phyloP scores from a whole-genome alignment of 306 rosid species.

The Arachis hypogaea region DNA sequence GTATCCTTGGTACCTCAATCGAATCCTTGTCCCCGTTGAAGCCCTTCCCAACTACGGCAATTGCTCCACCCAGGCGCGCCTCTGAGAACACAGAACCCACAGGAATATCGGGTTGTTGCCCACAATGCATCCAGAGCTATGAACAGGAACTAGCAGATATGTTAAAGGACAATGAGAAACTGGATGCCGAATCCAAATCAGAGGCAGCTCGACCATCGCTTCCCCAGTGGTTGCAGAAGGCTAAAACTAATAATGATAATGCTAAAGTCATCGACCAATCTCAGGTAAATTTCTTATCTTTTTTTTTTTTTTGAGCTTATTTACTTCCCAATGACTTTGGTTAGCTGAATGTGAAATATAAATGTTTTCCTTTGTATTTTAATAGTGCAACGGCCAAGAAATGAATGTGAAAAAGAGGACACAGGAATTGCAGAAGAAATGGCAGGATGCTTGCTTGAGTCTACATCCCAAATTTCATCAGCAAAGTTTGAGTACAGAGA shows the following conservation, averaged over 20 bases:
- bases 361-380: constrained; percentile 34
- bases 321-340: background rate
- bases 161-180: constrained; percentile 62
- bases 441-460: constrained; percentile 72
- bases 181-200: constrained; percentile 54
- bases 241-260: constrained; percentile 54
- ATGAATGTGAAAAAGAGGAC: constrained; percentile 57
- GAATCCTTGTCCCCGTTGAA: constrained; percentile 77
- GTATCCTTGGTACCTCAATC: constrained; percentile 75
- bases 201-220: constrained; percentile 57
- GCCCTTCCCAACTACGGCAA: constrained; percentile 54
- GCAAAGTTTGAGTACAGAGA: constrained; percentile 57
- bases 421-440: constrained; percentile 76
- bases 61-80: constrained; percentile 52
- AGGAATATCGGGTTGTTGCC: constrained; percentile 60
- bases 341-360: background rate
- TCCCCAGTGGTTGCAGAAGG: constrained; percentile 93
- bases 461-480: constrained; percentile 85
- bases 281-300: constrained; percentile 46
- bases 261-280: constrained; percentile 54
- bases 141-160: constrained; percentile 66
- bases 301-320: no score
- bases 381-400: constrained; percentile 57
- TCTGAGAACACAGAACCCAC: constrained; percentile 64
- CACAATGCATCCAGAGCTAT: constrained; percentile 60